Base-by-base conservation (phyloP, 2,329 filamentous ascomycete genomes). In the Zarea fungicola region DNA sequence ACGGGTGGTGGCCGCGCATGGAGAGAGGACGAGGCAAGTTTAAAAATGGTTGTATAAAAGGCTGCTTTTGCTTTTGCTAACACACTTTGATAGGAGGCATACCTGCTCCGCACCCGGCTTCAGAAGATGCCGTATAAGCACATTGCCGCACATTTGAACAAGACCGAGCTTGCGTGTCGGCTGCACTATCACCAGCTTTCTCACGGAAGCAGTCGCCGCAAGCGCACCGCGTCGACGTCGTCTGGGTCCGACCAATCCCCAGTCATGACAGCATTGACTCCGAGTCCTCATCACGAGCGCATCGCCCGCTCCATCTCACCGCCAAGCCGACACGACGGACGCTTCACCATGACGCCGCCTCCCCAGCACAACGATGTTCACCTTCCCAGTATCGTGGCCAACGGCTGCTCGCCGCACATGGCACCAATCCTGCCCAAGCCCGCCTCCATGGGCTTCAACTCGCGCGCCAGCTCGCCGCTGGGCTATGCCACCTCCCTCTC, bases 51-150 rank as follows among this genome's bases (percentile, higher is more conserved):
- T n/a, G n/a, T n/a, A n/a, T n/a, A n/a, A n/a, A n/a, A n/a, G n/a
- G n/a, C n/a, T n/a, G n/a, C n/a, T n/a, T n/a, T n/a, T n/a, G n/a
- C 6, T 14, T 46, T 21, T 49, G 39, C 47, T 59, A 45, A 56
- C 44, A 46, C 46, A 42, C 34, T 9, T 10, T 19, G 41, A 54
- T 55, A 92, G 87, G 89, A 93, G 70, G 78, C 83, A 50, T 93
- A 92, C 65, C 83, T 93, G 48, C 78, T 93, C 53, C 86, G 90
- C 68, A 91, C 86, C 52, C 85, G 88, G 51, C 80, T 88, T 60
- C 86, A 91, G 61, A 92, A 92, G 71, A 89, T 92, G 83, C 88
- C 88, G 1, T 93, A 93, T 70, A 93, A 92, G 75, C 87, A 92
- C 65, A 93, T 93, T 63, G 88, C 88, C 51, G 81, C 84, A 51